Evolutionary conservation across 257 asterid species (phyloP), one percentile per base, ranked within the genome.

Genomic region (Solanum appendiculatum): DNA sequence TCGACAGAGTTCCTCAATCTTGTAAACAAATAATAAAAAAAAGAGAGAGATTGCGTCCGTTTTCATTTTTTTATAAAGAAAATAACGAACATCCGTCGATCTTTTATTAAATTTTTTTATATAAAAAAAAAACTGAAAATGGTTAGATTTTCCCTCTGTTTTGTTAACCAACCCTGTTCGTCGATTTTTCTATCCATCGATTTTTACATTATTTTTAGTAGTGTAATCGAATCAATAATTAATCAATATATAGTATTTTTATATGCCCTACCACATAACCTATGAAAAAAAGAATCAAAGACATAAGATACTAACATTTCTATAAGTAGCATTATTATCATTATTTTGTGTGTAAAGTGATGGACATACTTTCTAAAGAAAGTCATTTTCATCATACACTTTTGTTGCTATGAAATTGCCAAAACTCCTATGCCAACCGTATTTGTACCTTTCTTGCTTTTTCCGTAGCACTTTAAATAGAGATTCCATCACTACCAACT

Each of bases 381-480:
- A 77, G 39, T 78, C 40, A 44, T 78, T 78, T 78, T 77, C 83
- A 40, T 42, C 60, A n/a, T 25, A 77, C 37, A n/a, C n/a, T n/a
- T 36, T 34, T 73, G 44, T 34, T 8, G 3, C 46, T 72, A 68
- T 34, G 25, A 33, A 68, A 29, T 31, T 68, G 40, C 13, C 75
- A 15, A 31, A 14, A 16, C 42, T 70, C 44, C 1, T 7, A 20
- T 36, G 58, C 40, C 56, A 78, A 78, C 64, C 2, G 84, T 27
- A 78, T 44, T 77, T 78, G 84, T 78, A 27, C 64, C 64, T 78
- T 78, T 78, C 84, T 77, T 77, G 84, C 84, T 25, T 77, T 78
- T 44, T 27, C 27, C 40, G 40, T 44, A 42, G 64, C 40, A 78
- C n/a, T 78, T 78, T 80, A 27, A 80, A 46, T 37, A 80, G 27